Evolutionary conservation across 2,329 filamentous ascomycete species (phyloP), one percentile per base, ranked within the genome.

Genomic region (Fusarium poae): DNA sequence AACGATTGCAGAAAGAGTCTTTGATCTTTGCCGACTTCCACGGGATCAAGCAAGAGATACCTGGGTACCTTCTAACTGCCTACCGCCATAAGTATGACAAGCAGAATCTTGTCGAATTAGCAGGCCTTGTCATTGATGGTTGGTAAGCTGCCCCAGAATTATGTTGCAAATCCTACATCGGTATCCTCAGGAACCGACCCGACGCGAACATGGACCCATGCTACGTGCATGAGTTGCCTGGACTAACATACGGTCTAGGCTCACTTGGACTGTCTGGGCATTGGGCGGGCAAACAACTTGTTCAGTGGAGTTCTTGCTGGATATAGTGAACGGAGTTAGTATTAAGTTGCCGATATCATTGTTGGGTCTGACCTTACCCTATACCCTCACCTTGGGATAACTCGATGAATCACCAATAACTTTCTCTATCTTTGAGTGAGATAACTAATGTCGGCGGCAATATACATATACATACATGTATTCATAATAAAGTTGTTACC

Each of bases 111-210:
- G 60, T 70, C 62, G 66, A 70, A 69, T 62, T 46, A 43, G 32
- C 39, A n/a, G 20, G 42, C 49, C 58, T 58, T 35, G 53, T 65
- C 50, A 52, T 51, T 40, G 48, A 51, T 70, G 67, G 67, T 70
- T 70, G 62, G 67, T 70, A 70, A 70, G 67, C 67, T 70, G 42
- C 53, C 46, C 65, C 57, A 57, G 32, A 67, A 57, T 57, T 57
- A 42, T 52, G 37, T 49, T 65, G 50, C 59, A 61, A 62, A 62
- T 62, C 37, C 66, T 55, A 58, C 57, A 29, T 52, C 48, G 48
- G 48, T 51, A 51, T 40, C 48, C 48, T 51, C 32, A 39, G 48
- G 34, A 51, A 35, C 48, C 15, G 48, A 51, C 48, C 48, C 48
- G 48, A 45, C 34, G 49, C 62, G 52, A 60, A 55, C 58, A 37